Percentiles rank a stretch among this genome's conserved stretches.
Evolutionary conservation across 2,329 filamentous ascomycete species (phyloP).

Genomic region (Beauveria rudraprayagi): DNA sequence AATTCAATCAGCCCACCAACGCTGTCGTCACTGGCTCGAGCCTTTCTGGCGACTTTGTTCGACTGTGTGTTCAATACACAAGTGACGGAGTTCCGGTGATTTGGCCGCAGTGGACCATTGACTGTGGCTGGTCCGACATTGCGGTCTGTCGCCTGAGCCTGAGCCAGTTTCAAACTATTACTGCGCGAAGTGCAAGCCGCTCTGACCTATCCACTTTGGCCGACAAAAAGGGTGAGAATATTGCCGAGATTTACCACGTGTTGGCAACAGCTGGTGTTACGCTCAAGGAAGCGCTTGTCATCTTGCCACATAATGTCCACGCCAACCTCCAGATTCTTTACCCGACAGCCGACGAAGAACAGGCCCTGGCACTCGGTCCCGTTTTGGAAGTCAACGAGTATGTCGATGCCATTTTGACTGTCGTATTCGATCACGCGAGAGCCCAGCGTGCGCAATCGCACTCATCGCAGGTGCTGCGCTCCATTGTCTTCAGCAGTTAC

Average conservation of each 20-base stretch:
- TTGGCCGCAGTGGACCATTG: constrained; percentile 76
- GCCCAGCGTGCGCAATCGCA: constrained; percentile 49
- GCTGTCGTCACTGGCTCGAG: constrained; percentile 92
- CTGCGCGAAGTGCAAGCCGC: constrained; percentile 33
- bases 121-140: constrained; percentile 68
- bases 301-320: constrained; percentile 72
- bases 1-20: constrained; percentile 71
- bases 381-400: constrained; percentile 78
- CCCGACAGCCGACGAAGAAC: constrained; percentile 68
- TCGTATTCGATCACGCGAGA: constrained; percentile 88
- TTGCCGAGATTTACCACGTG: constrained; percentile 61
- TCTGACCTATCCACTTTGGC: constrained; percentile 35
- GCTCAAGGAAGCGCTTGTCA: constrained; percentile 64
- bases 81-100: constrained; percentile 80
- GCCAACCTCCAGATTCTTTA: constrained; percentile 90
- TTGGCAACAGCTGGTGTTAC: constrained; percentile 72
- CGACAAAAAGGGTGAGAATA: constrained; percentile 40
- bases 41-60: constrained; percentile 88
- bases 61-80: constrained; percentile 86
- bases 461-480: constrained; percentile 63
- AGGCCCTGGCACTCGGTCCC: constrained; percentile 59
- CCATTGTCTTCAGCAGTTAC: constrained; percentile 90
- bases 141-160: constrained; percentile 73
- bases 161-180: constrained; percentile 57
- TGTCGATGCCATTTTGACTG: constrained; percentile 72